Evolutionary conservation across 441 rosid genomes (phyloP).

Genomic region (Gossypium gossypioides): DNA sequence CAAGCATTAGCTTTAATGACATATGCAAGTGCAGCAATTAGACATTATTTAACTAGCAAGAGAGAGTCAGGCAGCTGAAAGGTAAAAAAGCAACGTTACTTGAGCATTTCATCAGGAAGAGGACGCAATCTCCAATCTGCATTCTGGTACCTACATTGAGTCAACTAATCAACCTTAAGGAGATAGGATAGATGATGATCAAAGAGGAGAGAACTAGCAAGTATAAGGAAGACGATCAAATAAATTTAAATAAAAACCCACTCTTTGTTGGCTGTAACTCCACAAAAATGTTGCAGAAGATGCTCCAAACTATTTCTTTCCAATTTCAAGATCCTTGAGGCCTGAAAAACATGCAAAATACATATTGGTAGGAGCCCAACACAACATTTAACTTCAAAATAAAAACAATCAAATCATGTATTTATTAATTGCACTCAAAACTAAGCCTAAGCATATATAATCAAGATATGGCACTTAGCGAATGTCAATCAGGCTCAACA

Average conservation of each 20-base stretch:
- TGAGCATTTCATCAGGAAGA: slow-evolving; percentile 66
- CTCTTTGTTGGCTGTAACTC: slow-evolving; percentile 85
- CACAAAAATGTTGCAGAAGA: slow-evolving; percentile 70
- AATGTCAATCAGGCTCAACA: neutral
- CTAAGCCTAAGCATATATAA: neutral
- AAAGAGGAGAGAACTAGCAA: neutral
- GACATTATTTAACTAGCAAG: neutral
- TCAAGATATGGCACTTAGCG: neutral
- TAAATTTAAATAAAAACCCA: slow-evolving; percentile 24
- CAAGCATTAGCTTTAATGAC: neutral
- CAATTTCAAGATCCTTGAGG: slow-evolving; percentile 78
- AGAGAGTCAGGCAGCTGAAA: neutral
- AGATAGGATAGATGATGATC: slow-evolving; percentile 8
- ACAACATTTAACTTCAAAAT: neutral
- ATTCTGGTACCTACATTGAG: slow-evolving; percentile 70
- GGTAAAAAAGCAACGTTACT: slow-evolving; percentile 28
- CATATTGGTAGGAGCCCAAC: neutral
- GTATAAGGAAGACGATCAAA: neutral
- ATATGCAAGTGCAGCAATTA: neutral
- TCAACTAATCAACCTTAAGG: slow-evolving; percentile 16
- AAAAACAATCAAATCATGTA: neutral
- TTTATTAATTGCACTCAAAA: neutral
- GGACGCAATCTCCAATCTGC: slow-evolving; percentile 96
- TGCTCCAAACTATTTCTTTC: slow-evolving; percentile 85
- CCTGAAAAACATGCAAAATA: slow-evolving; percentile 31